These are phyloP conservation scores for Cyclotella cryptica DNA, from an alignment of 108 stramenopile species.

Conservation along the genomic window DNA sequence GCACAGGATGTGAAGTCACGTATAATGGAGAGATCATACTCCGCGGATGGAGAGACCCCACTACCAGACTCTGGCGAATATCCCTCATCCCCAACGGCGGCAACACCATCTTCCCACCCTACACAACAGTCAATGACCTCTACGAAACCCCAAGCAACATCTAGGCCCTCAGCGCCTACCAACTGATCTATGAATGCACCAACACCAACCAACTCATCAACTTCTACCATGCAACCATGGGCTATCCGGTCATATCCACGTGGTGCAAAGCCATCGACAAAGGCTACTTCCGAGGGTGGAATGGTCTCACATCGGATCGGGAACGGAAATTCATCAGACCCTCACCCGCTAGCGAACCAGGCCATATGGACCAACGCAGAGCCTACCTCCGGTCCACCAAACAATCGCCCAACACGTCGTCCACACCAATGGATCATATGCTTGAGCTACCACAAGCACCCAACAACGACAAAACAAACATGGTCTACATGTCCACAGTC, in stretches of 20 bases:
- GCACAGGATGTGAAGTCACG: background rate
- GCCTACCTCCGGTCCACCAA: slow-evolving; percentile 32
- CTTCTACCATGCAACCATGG: background rate
- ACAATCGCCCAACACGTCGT: background rate
- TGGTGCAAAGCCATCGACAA: background rate
- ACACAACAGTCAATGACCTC: background rate
- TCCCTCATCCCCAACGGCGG: background rate
- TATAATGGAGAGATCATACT: background rate
- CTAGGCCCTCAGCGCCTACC: background rate
- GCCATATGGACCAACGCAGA: slow-evolving; percentile 39
- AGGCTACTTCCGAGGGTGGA: slow-evolving; percentile 20
- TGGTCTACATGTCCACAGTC: slow-evolving; percentile 13
- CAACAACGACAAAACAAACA: slow-evolving; percentile 23
- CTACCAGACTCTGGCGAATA: background rate
- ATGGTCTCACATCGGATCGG: slow-evolving; percentile 25
- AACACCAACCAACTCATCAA: background rate
- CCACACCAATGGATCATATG: background rate
- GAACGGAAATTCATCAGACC: slow-evolving; percentile 11
- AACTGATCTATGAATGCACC: background rate
- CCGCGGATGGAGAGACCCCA: slow-evolving; percentile 1
- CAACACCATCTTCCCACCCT: background rate
- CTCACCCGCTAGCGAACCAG: slow-evolving; percentile 27
- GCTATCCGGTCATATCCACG: background rate
- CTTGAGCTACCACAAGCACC: background rate
- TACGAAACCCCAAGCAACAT: background rate